Conservation (phyloP, 345 rosid genomes). For the Populus davidiana region DNA sequence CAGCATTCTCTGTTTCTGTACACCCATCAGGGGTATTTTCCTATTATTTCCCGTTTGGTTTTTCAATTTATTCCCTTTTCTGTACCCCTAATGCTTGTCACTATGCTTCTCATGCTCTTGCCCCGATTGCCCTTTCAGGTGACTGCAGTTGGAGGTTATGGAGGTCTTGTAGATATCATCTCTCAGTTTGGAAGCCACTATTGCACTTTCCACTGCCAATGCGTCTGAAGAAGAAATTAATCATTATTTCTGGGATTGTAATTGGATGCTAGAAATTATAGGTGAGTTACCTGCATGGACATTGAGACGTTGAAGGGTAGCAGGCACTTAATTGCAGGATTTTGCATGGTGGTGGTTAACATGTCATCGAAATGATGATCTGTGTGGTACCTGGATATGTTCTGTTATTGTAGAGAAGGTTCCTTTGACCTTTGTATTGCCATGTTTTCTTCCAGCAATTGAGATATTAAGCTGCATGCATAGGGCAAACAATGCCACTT, state of each 20-base stretch:
- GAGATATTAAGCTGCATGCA: no score
- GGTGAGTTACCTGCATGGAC: not conserved
- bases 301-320: not conserved
- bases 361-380: no score
- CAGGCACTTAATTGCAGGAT: no score
- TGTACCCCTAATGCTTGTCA: not conserved
- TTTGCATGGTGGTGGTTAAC: no score
- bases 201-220: constrained; percentile 70
- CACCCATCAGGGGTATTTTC: constrained; percentile 61
- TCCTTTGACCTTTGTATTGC: no score
- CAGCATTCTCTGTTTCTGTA: constrained; percentile 72
- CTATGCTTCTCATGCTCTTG: not conserved
- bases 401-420: no score
- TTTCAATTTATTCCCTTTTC: not conserved
- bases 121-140: constrained; percentile 43
- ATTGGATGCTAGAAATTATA: not conserved
- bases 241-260: not conserved
- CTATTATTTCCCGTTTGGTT: constrained; percentile 5
- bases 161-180: constrained; percentile 83
- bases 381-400: no score
- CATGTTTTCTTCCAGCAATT: no score
- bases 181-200: constrained; percentile 93
- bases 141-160: constrained; percentile 82
- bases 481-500: constrained; percentile 18
- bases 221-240: not conserved